Conservation (phyloP, 257 asterid genomes). For the Solanum tarijense region DNA sequence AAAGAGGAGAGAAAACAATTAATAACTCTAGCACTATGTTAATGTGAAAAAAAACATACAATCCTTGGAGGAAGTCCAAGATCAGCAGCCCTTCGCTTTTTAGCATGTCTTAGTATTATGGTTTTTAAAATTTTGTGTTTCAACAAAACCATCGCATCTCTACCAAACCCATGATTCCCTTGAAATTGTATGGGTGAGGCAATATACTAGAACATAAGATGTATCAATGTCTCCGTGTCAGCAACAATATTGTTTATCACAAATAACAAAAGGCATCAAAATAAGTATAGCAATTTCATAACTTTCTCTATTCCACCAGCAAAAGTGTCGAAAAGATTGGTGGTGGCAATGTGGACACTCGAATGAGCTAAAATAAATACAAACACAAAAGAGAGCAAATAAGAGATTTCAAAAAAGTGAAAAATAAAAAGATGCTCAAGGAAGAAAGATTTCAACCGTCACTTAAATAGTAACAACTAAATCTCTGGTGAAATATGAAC, state of each 20-base stretch:
- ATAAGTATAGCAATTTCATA: background rate
- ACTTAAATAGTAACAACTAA: background rate
- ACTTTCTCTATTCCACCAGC: slow-evolving; percentile 96
- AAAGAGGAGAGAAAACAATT: background rate
- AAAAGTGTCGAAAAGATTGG: slow-evolving; percentile 67
- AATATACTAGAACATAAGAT: slow-evolving; percentile 37
- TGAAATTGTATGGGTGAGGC: slow-evolving; percentile 63
- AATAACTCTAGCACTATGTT: background rate
- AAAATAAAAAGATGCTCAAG: background rate
- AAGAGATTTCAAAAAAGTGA: background rate
- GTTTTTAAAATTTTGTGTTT: slow-evolving; percentile 66
- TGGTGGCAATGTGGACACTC: slow-evolving; percentile 24
- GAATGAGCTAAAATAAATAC: background rate
- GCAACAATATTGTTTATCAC: background rate
- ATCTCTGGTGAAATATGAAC: too few relatives aligned
- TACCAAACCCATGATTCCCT: slow-evolving; percentile 39
- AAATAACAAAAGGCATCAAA: background rate
- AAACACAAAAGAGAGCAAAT: slow-evolving; percentile 1
- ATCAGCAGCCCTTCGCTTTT: slow-evolving; percentile 93
- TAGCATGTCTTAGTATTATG: slow-evolving; percentile 76
- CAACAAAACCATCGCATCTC: slow-evolving; percentile 78
- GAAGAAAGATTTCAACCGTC: background rate
- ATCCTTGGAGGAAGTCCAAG: slow-evolving; percentile 88
- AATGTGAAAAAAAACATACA: slow-evolving; percentile 31
- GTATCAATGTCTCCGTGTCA: background rate